phyloP scores from a whole-genome alignment of 352 stramenopile species.

The Phytophthora hibernalis region DNA sequence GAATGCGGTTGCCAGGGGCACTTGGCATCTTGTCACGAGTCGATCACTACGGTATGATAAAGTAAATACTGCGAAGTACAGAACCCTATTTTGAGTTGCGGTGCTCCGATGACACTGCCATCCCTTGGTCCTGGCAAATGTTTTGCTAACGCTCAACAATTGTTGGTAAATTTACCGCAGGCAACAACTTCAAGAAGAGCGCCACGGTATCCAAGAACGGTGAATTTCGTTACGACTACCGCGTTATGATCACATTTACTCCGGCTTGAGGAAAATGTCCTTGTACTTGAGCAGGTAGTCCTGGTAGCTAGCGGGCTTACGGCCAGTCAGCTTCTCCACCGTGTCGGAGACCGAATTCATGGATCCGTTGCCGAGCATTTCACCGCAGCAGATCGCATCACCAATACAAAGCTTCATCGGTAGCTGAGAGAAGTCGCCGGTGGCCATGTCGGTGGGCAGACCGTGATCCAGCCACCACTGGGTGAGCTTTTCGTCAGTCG shows the following conservation, averaged over 20 bases:
- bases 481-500: constrained; percentile 37
- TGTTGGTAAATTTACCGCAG: too few species aligned
- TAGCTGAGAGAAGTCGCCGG: constrained; percentile 34
- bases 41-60: too few species aligned
- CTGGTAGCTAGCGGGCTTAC: constrained; percentile 28
- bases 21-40: too few species aligned
- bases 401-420: constrained; percentile 45
- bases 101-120: too few species aligned
- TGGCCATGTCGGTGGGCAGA: constrained; percentile 31
- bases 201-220: too few species aligned
- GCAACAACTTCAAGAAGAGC: too few species aligned
- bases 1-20: too few species aligned
- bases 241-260: constrained; percentile 19
- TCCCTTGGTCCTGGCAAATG: too few species aligned
- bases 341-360: constrained; percentile 32
- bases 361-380: constrained; percentile 33
- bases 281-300: constrained; percentile 37
- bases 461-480: constrained; percentile 36
- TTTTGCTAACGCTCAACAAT: too few species aligned
- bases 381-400: constrained; percentile 36
- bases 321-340: constrained; percentile 40
- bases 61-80: too few species aligned
- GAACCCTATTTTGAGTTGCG: too few species aligned
- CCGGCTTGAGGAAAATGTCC: constrained; percentile 32
- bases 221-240: too few species aligned